phyloP scores from a whole-genome alignment of 2,329 filamentous ascomycete genomes.

The Colletotrichum aenigma region DNA sequence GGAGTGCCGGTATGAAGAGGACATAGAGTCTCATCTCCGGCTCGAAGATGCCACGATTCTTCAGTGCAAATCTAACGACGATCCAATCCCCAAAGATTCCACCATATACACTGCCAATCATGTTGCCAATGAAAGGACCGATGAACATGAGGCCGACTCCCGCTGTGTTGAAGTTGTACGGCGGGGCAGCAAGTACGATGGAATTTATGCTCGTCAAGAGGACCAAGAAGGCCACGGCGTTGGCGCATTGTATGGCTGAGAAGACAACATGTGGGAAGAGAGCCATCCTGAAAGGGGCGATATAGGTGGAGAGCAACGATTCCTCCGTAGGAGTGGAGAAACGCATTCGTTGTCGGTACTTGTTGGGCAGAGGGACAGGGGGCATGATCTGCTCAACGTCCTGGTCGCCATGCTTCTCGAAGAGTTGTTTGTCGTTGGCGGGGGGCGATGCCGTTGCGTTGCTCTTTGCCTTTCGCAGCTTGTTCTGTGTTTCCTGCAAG shows the following conservation, averaged over 20 bases:
- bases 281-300: neutral
- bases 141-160: neutral
- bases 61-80: slow-evolving; percentile 38
- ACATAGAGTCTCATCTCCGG: slow-evolving; percentile 46
- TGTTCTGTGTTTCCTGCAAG: neutral
- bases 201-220: neutral
- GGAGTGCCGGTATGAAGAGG: slow-evolving; percentile 26
- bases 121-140: neutral
- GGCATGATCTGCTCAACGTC: neutral
- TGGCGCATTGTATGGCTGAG: neutral
- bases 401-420: fast-evolving
- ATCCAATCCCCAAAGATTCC: neutral
- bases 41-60: slow-evolving; percentile 45
- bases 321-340: neutral
- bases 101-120: neutral
- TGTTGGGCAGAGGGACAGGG: neutral
- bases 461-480: neutral
- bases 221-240: neutral
- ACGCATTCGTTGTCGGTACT: neutral
- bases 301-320: neutral
- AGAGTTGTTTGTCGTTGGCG: neutral
- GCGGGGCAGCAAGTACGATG: neutral
- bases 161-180: neutral
- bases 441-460: neutral
- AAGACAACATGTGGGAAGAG: neutral